These are phyloP conservation scores for Neospora caninum DNA, from an alignment of 169 alveolate genomes.

Conservation along the genomic window DNA sequence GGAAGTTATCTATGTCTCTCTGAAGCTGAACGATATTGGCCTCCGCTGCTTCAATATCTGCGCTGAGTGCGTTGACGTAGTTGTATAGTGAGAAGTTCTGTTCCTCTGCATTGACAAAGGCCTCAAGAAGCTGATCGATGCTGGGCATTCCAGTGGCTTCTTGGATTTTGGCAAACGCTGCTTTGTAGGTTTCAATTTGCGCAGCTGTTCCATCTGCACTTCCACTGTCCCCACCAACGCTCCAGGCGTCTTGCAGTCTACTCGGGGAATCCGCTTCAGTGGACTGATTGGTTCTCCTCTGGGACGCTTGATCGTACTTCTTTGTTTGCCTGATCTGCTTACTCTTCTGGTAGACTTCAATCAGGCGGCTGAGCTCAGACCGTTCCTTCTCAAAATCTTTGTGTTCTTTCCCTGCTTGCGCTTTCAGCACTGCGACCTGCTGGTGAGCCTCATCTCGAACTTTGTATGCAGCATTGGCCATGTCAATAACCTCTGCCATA, in stretches of 20 bases:
- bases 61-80: conserved; percentile 84
- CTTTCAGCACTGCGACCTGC: conserved; percentile 69
- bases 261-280: conserved; percentile 24
- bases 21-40: conserved; percentile 80
- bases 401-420: conserved; percentile 72
- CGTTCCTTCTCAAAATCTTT: conserved; percentile 80
- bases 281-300: neutral
- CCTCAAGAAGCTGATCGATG: conserved; percentile 76
- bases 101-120: conserved; percentile 85
- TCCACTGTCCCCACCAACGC: neutral
- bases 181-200: conserved; percentile 74
- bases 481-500: conserved; percentile 87
- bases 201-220: neutral
- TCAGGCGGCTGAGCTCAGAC: conserved; percentile 80
- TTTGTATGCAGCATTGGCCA: conserved; percentile 87
- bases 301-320: neutral
- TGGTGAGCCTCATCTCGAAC: conserved; percentile 88
- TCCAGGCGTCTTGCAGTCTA: conserved; percentile 12
- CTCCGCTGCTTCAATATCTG: conserved; percentile 86
- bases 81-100: conserved; percentile 86
- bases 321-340: conserved; percentile 28
- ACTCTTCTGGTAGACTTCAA: conserved; percentile 78
- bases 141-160: conserved; percentile 89
- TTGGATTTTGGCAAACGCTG: conserved; percentile 87
- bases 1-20: conserved; percentile 73